Evolutionary conservation across 83 land plant genomes (phyloP), one percentile per base, ranked within the genome.

Genomic region (Isoetes engelmannii): DNA sequence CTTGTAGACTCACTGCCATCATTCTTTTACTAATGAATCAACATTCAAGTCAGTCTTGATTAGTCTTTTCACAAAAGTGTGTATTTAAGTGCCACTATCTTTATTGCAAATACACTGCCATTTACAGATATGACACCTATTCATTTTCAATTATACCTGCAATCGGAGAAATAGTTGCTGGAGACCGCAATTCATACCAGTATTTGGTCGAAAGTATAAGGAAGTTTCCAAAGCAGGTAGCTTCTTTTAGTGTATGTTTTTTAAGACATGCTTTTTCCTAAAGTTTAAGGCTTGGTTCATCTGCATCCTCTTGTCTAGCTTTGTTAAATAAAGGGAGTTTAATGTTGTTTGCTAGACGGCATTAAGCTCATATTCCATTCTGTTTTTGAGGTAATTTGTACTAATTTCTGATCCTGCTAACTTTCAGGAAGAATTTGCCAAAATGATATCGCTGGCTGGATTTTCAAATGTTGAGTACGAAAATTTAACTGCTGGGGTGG

Each of bases 121-220:
- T 28, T 59, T 49, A 72, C 83, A 93, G 95, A 56, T 93, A 93
- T 54, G 98, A 93, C 69, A 83, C 74, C 12, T 93, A 89, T 63
- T 89, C 98, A 9, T 93, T 93, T 63, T 77, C 85, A 41, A 67
- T 93, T 54, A 87, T 93, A 69, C 98, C 95, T 51, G 69, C 83
- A 1, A 63, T 93, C 48, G 98, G 98, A 59, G 88, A 90, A 71
- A 47, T 89, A 51, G 98, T 93, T 44, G 84, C 92, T 44, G 91
- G 89, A 59, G 98, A 93, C 73, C 80, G 92, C 42, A 77, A 69
- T n/a, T 93, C 98, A 37, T 93, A 93, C 59, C 96, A 93, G 60
- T 93, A 93, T 63, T 76, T 93, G 53, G 96, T 93, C 44, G 98
- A 93, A 69, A 89, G 96, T 63, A 83, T 87, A 37, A 89, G 98